Percentiles rank a stretch among this genome's conserved stretches.
phyloP scores from a whole-genome alignment of 208 protist species.

The Novymonas esmeraldas region DNA sequence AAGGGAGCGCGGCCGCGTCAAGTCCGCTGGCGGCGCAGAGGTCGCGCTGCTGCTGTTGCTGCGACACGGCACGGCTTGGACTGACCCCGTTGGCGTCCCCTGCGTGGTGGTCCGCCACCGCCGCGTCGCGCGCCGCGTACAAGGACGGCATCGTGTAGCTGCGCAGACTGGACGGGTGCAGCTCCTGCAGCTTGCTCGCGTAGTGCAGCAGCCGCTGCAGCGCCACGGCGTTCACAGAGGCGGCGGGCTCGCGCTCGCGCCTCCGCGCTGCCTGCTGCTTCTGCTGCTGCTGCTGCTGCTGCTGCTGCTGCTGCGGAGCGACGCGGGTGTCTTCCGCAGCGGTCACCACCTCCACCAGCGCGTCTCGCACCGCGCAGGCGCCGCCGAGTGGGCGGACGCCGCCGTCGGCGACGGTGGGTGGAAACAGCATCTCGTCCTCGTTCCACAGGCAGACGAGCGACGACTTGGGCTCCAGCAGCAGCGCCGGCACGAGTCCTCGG shows the following conservation, averaged over 20 bases:
- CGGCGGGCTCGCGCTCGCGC: background rate
- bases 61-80: constrained; percentile 4
- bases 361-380: constrained; percentile 22
- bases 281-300: background rate
- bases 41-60: constrained; percentile 20
- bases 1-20: constrained; percentile 8
- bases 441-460: constrained; percentile 49
- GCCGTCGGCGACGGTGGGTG: constrained; percentile 34
- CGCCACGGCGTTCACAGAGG: constrained; percentile 5
- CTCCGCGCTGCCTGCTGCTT: background rate
- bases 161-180: constrained; percentile 31
- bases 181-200: constrained; percentile 35
- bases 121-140: background rate
- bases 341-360: constrained; percentile 37
- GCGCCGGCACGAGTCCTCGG: constrained; percentile 26
- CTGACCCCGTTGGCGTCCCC: background rate
- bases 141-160: constrained; percentile 37
- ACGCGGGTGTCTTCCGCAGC: background rate
- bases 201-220: constrained; percentile 33
- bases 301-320: background rate
- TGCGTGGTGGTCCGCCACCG: background rate
- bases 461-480: constrained; percentile 62
- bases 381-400: constrained; percentile 51
- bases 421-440: constrained; percentile 61
- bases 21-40: constrained; percentile 28